phyloP scores from a whole-genome alignment of 345 rosid species.

The Brassica napus region Da-Ae NC_063448.1:947001-947500 shows the following conservation, averaged over 20 bases:
- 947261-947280: constrained; percentile 43
- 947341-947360: constrained; percentile 95
- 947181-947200: constrained; percentile 89
- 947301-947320: constrained; percentile 91
- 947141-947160: constrained; percentile 84
- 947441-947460: constrained; percentile 74
- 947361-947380: constrained; percentile 93
- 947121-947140: constrained; percentile 92
- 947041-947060: constrained; percentile 72
- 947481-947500: constrained; percentile 76
- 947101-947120: constrained; percentile 72
- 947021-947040: constrained; percentile 21
- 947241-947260: constrained; percentile 50
- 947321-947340: constrained; percentile 88
- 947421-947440: constrained; percentile 86
- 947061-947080: constrained; percentile 93
- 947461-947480: constrained; percentile 86
- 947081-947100: constrained; percentile 88
- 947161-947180: constrained; percentile 84
- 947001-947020: constrained; percentile 17
- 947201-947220: constrained; percentile 67
- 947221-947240: constrained; percentile 61
- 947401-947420: constrained; percentile 79
- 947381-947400: constrained; percentile 84
- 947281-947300: constrained; percentile 75